Conservation (phyloP, 1,284 basidiomycete species). For the Leccinum fallax region DNA sequence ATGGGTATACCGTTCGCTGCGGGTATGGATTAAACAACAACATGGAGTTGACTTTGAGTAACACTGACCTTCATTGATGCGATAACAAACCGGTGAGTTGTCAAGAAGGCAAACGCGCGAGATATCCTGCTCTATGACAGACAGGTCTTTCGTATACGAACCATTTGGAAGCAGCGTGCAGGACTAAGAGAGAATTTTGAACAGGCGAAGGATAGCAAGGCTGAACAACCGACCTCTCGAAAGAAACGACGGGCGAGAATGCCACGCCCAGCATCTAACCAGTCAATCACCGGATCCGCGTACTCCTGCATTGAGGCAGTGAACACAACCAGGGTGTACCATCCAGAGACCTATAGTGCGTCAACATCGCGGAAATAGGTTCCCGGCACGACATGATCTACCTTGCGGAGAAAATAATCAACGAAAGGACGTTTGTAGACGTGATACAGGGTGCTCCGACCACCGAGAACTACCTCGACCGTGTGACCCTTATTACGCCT, state of each 20-base stretch:
- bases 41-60: not conserved
- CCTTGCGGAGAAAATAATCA: constrained; percentile 94
- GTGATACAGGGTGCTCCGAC: constrained; percentile 91
- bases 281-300: constrained; percentile 99
- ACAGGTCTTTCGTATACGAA: constrained; percentile 92
- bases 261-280: constrained; percentile 94
- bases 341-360: constrained; percentile 80
- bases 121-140: constrained; percentile 87
- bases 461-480: constrained; percentile 94
- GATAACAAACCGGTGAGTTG: constrained; percentile 95
- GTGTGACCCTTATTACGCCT: constrained; percentile 76
- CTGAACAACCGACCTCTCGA: constrained; percentile 69
- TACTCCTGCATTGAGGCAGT: constrained; percentile 99
- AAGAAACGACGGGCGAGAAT: constrained; percentile 90
- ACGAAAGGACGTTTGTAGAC: constrained; percentile 98
- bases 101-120: constrained; percentile 92
- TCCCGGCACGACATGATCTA: constrained; percentile 33
- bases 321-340: constrained; percentile 99
- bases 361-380: constrained; percentile 8
- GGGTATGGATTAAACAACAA: constrained; percentile 11
- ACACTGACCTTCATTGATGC: constrained; percentile 84
- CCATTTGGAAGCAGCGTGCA: constrained; percentile 92
- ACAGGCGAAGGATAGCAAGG: constrained; percentile 1
- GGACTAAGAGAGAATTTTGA: constrained; percentile 51
- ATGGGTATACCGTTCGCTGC: constrained; percentile 97